Conservation (phyloP, 2,329 filamentous ascomycete species). For the Huntiella bhutanensis region DNA sequence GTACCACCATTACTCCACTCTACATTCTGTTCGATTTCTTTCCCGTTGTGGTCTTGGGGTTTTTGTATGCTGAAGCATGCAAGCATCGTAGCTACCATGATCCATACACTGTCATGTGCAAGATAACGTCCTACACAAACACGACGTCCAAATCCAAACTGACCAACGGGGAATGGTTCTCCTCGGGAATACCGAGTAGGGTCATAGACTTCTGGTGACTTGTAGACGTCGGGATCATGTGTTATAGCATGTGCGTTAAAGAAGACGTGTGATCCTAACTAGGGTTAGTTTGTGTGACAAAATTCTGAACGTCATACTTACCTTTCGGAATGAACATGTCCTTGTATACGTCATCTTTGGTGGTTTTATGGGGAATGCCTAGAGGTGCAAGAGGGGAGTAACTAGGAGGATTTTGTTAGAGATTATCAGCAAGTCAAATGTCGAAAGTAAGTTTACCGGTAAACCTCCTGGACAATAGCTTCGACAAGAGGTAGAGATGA, state of each 20-base stretch:
- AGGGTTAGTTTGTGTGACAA: slow-evolving; percentile 1
- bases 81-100: slow-evolving; percentile 20
- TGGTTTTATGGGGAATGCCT: slow-evolving; percentile 33
- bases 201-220: slow-evolving; percentile 24
- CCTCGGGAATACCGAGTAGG: slow-evolving; percentile 26
- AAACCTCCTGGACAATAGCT: slow-evolving; percentile 1
- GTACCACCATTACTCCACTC: slow-evolving; percentile 19
- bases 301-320: slow-evolving; percentile 6
- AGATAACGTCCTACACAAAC: slow-evolving; percentile 19
- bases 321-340: slow-evolving; percentile 39
- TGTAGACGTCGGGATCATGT: slow-evolving; percentile 23
- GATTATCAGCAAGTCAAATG: background rate
- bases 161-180: slow-evolving; percentile 24
- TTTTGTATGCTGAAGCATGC: slow-evolving; percentile 17
- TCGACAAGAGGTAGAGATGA: background rate
- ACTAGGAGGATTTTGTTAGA: slow-evolving; percentile 7
- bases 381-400: slow-evolving; percentile 27
- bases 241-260: slow-evolving; percentile 26
- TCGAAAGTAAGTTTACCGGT: background rate
- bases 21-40: slow-evolving; percentile 16
- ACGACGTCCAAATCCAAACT: slow-evolving; percentile 20
- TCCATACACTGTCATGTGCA: slow-evolving; percentile 21
- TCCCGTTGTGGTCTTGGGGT: slow-evolving; percentile 14
- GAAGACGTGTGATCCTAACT: slow-evolving; percentile 20
- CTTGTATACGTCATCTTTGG: slow-evolving; percentile 36